Evolutionary conservation across 768 basidiomycete species (phyloP).

Genomic region (Tricholoma furcatifolium): DNA sequence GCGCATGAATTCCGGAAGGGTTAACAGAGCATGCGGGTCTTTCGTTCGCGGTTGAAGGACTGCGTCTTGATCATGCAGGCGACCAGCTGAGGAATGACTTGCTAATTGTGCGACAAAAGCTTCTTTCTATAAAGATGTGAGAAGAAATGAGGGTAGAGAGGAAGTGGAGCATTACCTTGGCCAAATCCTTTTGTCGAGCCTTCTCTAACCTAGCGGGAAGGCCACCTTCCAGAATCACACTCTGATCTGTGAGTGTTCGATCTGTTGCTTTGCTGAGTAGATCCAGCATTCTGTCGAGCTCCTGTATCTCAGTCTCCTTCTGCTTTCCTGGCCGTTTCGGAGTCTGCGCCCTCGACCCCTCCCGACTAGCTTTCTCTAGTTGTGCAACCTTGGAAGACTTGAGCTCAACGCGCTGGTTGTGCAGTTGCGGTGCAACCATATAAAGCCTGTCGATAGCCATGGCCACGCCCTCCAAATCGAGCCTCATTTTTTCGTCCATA

Average conservation of each 20-base stretch:
- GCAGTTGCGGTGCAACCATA: slow-evolving; percentile 80
- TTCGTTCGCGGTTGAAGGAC: slow-evolving; percentile 42
- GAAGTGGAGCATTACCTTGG: slow-evolving; percentile 48
- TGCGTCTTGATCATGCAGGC: slow-evolving; percentile 81
- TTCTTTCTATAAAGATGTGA: slow-evolving; percentile 47
- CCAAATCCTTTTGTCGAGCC: slow-evolving; percentile 54
- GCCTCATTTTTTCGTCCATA: slow-evolving; percentile 73
- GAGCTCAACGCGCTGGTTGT: slow-evolving; percentile 92
- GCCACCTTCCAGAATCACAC: slow-evolving; percentile 62
- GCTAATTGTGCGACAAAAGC: slow-evolving; percentile 76
- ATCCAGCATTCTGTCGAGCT: slow-evolving; percentile 72
- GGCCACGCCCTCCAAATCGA: slow-evolving; percentile 84
- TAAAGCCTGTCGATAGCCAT: slow-evolving; percentile 90
- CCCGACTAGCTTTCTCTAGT: slow-evolving; percentile 66
- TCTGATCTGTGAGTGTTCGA: slow-evolving; percentile 66
- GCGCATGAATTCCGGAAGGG: slow-evolving; percentile 62
- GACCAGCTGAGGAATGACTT: slow-evolving; percentile 68
- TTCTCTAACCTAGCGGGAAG: slow-evolving; percentile 56
- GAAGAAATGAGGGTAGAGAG: background rate
- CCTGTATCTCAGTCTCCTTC: slow-evolving; percentile 49
- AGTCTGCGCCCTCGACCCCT: slow-evolving; percentile 26
- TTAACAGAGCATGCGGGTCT: slow-evolving; percentile 53
- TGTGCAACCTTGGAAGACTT: slow-evolving; percentile 67
- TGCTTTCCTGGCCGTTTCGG: slow-evolving; percentile 32
- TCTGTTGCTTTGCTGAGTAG: slow-evolving; percentile 70